Conservation (phyloP, 2,329 filamentous ascomycete genomes). For the Pseudopithomyces chartarum region DNA sequence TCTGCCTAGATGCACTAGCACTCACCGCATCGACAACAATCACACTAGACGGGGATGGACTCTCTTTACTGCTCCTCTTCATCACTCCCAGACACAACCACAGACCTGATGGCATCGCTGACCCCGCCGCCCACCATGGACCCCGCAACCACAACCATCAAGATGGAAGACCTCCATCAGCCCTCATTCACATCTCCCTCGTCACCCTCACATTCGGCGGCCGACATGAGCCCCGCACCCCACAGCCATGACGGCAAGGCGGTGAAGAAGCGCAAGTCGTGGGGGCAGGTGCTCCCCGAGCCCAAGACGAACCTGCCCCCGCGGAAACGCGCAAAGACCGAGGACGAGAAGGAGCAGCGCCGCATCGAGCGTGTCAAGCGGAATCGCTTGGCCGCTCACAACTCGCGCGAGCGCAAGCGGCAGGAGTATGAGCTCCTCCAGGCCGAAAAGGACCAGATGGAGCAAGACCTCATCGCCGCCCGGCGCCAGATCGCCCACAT, state of each 20-base stretch:
- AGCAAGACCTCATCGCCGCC: constrained; percentile 65
- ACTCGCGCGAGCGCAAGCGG: constrained; percentile 91
- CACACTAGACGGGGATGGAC: constrained; percentile 33
- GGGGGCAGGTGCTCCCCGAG: constrained; percentile 95
- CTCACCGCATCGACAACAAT: constrained; percentile 31
- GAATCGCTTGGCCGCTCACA: constrained; percentile 94
- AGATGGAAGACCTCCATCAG: constrained; percentile 49
- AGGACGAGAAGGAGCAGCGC: constrained; percentile 97
- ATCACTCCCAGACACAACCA: constrained; percentile 23
- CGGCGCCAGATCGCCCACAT: constrained; percentile 56
- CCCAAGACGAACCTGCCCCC: constrained; percentile 96
- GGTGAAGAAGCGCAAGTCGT: constrained; percentile 94
- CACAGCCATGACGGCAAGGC: constrained; percentile 57
- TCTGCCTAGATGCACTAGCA: constrained; percentile 37
- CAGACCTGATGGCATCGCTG: constrained; percentile 17
- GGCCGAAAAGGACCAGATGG: constrained; percentile 66
- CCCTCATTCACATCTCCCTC: constrained; percentile 21
- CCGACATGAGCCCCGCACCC: constrained; percentile 24
- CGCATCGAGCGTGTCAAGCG: constrained; percentile 96
- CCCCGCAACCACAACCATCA: constrained; percentile 42
- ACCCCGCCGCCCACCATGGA: constrained; percentile 28
- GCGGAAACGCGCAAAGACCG: constrained; percentile 96
- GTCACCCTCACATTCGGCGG: constrained; percentile 24
- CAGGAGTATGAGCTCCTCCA: constrained; percentile 85
- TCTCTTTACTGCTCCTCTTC: constrained; percentile 26